Conservation (phyloP, 352 stramenopile genomes). For the Chrysophaeum taylorii region DNA sequence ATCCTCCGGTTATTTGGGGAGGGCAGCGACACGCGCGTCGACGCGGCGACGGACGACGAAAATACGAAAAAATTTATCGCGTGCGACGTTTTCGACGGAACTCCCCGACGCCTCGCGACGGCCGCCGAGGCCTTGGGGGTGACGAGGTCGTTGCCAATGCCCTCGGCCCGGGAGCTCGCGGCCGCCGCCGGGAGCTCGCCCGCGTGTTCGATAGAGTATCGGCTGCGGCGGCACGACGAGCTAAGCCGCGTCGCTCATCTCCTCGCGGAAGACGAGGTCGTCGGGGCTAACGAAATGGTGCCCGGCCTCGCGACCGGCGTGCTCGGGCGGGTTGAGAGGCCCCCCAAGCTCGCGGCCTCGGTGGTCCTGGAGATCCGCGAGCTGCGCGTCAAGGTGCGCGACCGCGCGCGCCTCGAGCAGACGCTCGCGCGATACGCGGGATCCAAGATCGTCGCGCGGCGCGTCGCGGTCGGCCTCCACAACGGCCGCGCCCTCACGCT, state of each 20-base stretch:
- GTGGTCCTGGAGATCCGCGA: neutral
- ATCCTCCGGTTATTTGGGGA: conserved; percentile 67
- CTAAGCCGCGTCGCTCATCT: conserved; percentile 49
- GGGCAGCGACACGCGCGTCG: conserved; percentile 17
- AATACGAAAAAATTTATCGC: conserved; percentile 20
- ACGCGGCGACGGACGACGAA: neutral
- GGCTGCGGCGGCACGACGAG: conserved; percentile 47
- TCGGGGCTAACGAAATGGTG: conserved; percentile 60
- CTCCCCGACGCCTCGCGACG: conserved; percentile 13
- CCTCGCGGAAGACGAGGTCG: conserved; percentile 68
- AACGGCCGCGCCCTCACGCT: conserved; percentile 61
- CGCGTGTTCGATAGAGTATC: conserved; percentile 56
- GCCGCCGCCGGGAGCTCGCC: neutral
- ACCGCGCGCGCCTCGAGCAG: neutral
- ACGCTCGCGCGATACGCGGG: neutral
- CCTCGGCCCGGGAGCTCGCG: no score
- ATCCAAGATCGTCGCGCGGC: conserved; percentile 52
- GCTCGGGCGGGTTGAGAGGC: neutral
- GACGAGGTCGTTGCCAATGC: no score
- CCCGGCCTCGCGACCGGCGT: conserved; percentile 38
- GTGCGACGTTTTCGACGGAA: conserved; percentile 20
- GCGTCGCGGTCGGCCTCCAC: conserved; percentile 69
- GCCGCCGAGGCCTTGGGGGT: no score
- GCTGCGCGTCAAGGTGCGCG: neutral
- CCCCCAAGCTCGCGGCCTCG: neutral